Base-by-base conservation (phyloP, 2,329 filamentous ascomycete genomes). In the Penicillium sumatraense region DNA sequence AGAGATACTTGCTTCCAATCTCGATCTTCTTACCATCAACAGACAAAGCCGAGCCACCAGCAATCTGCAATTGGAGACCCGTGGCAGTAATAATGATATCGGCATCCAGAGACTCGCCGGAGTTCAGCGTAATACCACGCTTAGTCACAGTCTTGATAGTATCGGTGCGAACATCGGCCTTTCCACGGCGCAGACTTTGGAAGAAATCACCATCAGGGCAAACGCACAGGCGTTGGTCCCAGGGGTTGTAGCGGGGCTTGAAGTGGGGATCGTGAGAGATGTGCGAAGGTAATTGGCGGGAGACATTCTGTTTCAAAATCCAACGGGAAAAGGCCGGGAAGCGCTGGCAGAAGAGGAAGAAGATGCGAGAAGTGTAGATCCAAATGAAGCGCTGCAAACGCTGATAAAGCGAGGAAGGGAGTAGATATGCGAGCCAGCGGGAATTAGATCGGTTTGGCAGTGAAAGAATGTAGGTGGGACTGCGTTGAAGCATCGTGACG, bases 401-500 rank as follows among this genome's bases (percentile, higher is more conserved):
- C 42, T 57, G 58, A 13, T 63, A 64, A 6, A 67, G 65, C 1
- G 78, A 64, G 2, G 68, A 68, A 9, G 74, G 76, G 3, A 83
- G 57, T 1, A 75, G 27, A n/a, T 63, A 69, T 7, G 58, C 54
- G 23, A 67, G 52, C 51, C 53, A 64, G 49, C 42, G 63, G 40
- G 26, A 59, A 35, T 9, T 44, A 46, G 46, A 54, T n/a, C 54
- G 49, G 41, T 80, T 77, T 0, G 81, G 74, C 1, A 85, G 63
- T n/a, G 82, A 76, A 41, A 89, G 62, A 52, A 93, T 81, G 65
- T 90, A 93, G 0, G 82, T 83, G 0, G 91, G 91, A 42, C 86
- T 91, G 53, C 91, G 85, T 74, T 96, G 91, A 2, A 96, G 81
- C 84, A 93, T 91, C 1, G 89, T 93, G 24, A 92, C 86, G 13